These are phyloP conservation scores for Pseudozyma tsukubaensis DNA, from an alignment of 1,284 basidiomycete species.

Conservation along the genomic window DNA sequence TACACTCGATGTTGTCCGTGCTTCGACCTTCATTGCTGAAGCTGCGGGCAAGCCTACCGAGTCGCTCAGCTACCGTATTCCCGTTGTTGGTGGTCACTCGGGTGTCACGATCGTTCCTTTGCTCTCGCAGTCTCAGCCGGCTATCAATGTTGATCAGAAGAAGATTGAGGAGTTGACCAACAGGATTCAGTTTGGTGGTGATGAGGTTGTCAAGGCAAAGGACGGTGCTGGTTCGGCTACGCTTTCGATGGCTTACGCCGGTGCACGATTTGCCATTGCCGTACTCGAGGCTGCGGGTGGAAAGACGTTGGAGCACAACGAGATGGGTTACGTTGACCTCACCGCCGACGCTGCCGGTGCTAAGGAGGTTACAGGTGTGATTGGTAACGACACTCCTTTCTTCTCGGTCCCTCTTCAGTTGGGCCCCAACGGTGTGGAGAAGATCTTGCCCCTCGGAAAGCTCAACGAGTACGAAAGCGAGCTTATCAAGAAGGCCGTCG, in stretches of 20 bases:
- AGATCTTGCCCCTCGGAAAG: slow-evolving; percentile 73
- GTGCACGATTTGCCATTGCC: slow-evolving; percentile 63
- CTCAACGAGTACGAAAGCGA: slow-evolving; percentile 71
- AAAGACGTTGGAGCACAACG: slow-evolving; percentile 52
- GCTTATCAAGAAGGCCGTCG: slow-evolving; percentile 72
- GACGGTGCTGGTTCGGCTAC: slow-evolving; percentile 90
- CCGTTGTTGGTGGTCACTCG: slow-evolving; percentile 95
- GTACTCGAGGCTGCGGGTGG: slow-evolving; percentile 64
- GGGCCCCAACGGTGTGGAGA: slow-evolving; percentile 71
- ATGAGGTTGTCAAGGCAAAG: slow-evolving; percentile 89
- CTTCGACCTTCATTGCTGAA: slow-evolving; percentile 92
- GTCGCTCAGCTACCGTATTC: slow-evolving; percentile 74
- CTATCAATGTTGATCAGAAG: slow-evolving; percentile 56
- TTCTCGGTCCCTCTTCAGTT: slow-evolving; percentile 66
- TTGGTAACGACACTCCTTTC: slow-evolving; percentile 63
- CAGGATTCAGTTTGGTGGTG: slow-evolving; percentile 91
- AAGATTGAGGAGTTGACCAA: slow-evolving; percentile 79
- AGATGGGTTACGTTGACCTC: slow-evolving; percentile 67
- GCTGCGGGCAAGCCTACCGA: slow-evolving; percentile 77
- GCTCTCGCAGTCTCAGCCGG: slow-evolving; percentile 79
- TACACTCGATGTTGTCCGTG: slow-evolving; percentile 95
- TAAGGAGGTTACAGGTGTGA: slow-evolving; percentile 56
- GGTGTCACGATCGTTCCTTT: slow-evolving; percentile 96
- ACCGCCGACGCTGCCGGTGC: slow-evolving; percentile 57
- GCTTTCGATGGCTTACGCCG: slow-evolving; percentile 88